phyloP scores from a whole-genome alignment of 768 basidiomycete genomes.

The Tubosaeta sp. region DNA sequence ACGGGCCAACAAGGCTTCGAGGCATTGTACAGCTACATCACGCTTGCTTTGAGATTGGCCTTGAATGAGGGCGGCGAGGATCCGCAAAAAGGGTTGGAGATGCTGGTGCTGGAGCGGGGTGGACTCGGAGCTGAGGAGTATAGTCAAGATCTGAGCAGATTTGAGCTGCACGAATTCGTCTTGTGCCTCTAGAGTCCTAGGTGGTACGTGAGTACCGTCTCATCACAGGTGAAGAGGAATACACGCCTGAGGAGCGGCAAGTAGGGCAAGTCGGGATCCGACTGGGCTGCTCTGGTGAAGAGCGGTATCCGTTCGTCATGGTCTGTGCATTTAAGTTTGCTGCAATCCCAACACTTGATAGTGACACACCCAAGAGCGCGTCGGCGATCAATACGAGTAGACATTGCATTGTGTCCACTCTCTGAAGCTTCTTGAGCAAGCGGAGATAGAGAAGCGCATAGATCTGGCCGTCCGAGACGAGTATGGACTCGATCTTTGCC shows the following conservation, averaged over 20 bases:
- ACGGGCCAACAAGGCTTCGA: conserved; percentile 81
- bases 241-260: conserved; percentile 67
- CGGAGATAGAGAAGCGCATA: conserved; percentile 89
- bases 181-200: conserved; percentile 73
- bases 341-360: not conserved
- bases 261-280: conserved; percentile 80
- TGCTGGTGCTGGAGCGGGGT: conserved; percentile 47
- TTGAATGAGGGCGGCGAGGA: conserved; percentile 59
- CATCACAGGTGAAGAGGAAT: not conserved
- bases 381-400: conserved; percentile 86
- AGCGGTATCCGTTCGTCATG: conserved; percentile 84
- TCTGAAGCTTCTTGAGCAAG: conserved; percentile 79
- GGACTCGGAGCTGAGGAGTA: conserved; percentile 66
- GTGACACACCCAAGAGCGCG: conserved; percentile 66
- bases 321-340: conserved; percentile 40
- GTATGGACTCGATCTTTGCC: conserved; percentile 68
- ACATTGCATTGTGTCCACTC: conserved; percentile 84
- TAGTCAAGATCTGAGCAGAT: conserved; percentile 79
- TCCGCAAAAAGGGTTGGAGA: conserved; percentile 55
- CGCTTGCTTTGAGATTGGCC: conserved; percentile 61
- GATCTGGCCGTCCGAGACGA: conserved; percentile 74
- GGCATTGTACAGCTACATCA: conserved; percentile 88
- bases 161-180: conserved; percentile 98
- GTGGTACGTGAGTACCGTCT: conserved; percentile 3
- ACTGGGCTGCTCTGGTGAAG: conserved; percentile 57